Conservation (phyloP, 2,329 filamentous ascomycete species). For the Thermomyces lanuginosus region DNA sequence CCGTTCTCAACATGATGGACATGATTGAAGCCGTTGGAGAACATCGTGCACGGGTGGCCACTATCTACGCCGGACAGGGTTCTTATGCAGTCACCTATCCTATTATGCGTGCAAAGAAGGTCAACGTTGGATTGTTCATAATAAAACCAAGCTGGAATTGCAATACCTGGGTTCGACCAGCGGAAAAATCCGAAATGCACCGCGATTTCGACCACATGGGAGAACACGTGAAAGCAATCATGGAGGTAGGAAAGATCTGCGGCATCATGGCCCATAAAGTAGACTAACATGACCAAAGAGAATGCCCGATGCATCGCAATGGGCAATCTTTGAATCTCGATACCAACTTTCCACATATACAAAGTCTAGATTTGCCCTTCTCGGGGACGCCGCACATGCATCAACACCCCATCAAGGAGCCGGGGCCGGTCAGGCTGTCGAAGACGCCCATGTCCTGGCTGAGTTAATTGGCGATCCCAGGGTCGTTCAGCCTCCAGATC, state of each 20-base stretch:
- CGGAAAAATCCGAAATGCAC: conserved; percentile 15
- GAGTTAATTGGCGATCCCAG: conserved; percentile 29
- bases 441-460: conserved; percentile 19
- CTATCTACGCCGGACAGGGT: conserved; percentile 16
- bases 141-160: conserved; percentile 15
- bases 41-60: conserved; percentile 14
- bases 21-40: conserved; percentile 19
- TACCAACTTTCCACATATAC: conserved; percentile 16
- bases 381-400: conserved; percentile 26
- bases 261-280: no score
- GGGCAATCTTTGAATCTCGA: conserved; percentile 23
- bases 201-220: conserved; percentile 16
- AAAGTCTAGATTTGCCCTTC: conserved; percentile 14
- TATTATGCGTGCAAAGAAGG: conserved; percentile 17
- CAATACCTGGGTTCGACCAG: conserved; percentile 16
- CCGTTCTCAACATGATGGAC: conserved; percentile 19
- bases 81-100: conserved; percentile 20
- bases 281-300: conserved; percentile 1
- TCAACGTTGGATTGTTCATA: conserved; percentile 18
- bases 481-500: conserved; percentile 16
- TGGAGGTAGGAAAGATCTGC: conserved; percentile 11
- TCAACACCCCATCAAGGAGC: conserved; percentile 23
- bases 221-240: conserved; percentile 11
- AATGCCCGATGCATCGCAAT: conserved; percentile 12
- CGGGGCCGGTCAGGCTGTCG: conserved; percentile 24